phyloP scores from a whole-genome alignment of 73 alveolate species.

The Uronychia setigera region DNA sequence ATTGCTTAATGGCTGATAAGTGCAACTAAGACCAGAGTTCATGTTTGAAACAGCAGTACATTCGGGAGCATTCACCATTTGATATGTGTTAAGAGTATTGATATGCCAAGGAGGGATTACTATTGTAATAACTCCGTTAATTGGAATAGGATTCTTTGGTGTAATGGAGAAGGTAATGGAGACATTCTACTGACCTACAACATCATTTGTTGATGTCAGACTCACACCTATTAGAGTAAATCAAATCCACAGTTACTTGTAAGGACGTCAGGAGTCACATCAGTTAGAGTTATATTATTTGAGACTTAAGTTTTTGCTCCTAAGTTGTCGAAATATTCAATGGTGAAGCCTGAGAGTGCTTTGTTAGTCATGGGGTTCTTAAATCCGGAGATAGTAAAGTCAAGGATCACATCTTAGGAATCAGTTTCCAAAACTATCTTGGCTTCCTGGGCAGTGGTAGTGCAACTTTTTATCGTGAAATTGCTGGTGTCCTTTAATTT shows the following conservation, averaged over 20 bases:
- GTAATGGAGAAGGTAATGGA: not conserved
- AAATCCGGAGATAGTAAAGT: not conserved
- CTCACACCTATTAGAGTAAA: not conserved
- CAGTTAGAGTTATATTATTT: not conserved
- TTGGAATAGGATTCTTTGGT: not conserved
- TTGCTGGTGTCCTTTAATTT: not conserved
- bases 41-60: not conserved
- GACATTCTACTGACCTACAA: not conserved
- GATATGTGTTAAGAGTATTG: not conserved
- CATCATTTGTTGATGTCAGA: not conserved
- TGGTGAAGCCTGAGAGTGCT: not conserved
- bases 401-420: not conserved
- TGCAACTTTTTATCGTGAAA: not conserved
- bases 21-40: not conserved
- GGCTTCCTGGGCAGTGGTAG: constrained; percentile 3
- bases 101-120: not conserved
- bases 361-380: not conserved
- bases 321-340: not conserved
- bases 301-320: not conserved
- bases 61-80: not conserved
- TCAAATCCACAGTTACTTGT: not conserved
- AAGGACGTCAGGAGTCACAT: not conserved
- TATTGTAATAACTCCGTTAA: not conserved
- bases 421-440: not conserved
- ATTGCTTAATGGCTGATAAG: not conserved